Conservation (phyloP, 106 monocot species). For the Vanilla planifolia region DNA sequence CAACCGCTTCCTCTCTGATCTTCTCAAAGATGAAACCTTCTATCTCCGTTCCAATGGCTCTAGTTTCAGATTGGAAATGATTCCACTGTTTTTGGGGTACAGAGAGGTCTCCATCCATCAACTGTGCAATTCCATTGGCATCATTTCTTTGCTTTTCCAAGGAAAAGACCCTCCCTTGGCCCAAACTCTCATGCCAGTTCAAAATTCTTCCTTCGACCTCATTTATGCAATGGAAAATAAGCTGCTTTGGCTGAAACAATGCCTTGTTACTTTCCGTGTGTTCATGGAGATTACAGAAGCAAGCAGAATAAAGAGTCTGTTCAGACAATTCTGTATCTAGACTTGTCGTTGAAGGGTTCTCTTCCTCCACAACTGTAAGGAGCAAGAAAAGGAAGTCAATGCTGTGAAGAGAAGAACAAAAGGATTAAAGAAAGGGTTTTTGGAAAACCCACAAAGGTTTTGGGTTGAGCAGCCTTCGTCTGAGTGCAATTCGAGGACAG, state of each 20-base stretch:
- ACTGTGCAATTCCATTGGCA: slow-evolving; percentile 2
- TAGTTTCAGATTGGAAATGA: neutral
- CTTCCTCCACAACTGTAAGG: neutral
- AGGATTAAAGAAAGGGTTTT: neutral
- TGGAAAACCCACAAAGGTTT: neutral
- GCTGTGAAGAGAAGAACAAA: neutral
- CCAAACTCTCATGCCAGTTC: neutral
- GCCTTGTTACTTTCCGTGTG: neutral
- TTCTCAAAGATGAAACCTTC: slow-evolving; percentile 8
- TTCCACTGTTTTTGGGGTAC: neutral
- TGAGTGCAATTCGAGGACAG: neutral
- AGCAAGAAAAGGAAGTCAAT: neutral
- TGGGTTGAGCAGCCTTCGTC: neutral
- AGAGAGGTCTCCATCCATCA: neutral
- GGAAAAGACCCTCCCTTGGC: neutral
- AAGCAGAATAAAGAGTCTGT: neutral
- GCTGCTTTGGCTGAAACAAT: neutral
- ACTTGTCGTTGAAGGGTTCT: neutral
- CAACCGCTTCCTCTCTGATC: slow-evolving; percentile 3
- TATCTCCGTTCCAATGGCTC: neutral
- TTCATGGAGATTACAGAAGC: neutral
- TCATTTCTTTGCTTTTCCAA: too few species aligned
- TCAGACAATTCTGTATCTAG: neutral
- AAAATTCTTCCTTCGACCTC: neutral
- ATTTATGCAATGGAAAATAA: neutral